A percentile compares a stretch with the other conserved stretches of the same genome.
phyloP scores from a whole-genome alignment of 2,329 filamentous ascomycete genomes.

The Cordyceps militaris region DNA sequence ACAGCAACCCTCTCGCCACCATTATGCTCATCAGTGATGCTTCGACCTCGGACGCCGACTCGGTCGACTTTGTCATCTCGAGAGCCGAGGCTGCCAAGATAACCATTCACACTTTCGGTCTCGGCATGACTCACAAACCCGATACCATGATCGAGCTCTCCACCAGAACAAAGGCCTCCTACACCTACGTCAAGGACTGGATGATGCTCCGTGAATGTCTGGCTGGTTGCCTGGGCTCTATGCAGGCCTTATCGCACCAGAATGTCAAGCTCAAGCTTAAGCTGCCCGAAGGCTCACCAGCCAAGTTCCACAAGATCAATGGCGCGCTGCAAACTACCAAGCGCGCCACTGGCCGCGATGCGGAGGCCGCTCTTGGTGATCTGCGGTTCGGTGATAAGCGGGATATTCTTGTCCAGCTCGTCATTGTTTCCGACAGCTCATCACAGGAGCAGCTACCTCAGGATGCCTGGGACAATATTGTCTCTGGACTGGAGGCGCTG shows the following conservation, averaged over 20 bases:
- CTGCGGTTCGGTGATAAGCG: conserved; percentile 90
- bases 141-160: conserved; percentile 98
- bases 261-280: conserved; percentile 95
- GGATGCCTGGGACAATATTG: conserved; percentile 95
- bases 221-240: conserved; percentile 81
- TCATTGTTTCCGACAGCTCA: conserved; percentile 79
- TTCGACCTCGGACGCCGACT: conserved; percentile 86
- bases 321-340: conserved; percentile 95
- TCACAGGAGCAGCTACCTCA: conserved; percentile 80
- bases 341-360: conserved; percentile 87
- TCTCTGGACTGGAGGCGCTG: conserved; percentile 88
- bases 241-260: conserved; percentile 95
- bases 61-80: conserved; percentile 95
- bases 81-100: conserved; percentile 96
- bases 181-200: conserved; percentile 99
- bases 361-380: conserved; percentile 86
- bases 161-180: conserved; percentile 89
- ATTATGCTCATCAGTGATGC: conserved; percentile 98
- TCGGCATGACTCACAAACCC: conserved; percentile 95
- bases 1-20: conserved; percentile 88
- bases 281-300: conserved; percentile 89
- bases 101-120: conserved; percentile 90
- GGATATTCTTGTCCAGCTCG: conserved; percentile 89
- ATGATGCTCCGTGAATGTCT: conserved; percentile 99
- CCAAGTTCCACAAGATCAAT: conserved; percentile 98